Evolutionary conservation across 306 rosid species (phyloP).

Genomic region (Quercus cerris): DNA sequence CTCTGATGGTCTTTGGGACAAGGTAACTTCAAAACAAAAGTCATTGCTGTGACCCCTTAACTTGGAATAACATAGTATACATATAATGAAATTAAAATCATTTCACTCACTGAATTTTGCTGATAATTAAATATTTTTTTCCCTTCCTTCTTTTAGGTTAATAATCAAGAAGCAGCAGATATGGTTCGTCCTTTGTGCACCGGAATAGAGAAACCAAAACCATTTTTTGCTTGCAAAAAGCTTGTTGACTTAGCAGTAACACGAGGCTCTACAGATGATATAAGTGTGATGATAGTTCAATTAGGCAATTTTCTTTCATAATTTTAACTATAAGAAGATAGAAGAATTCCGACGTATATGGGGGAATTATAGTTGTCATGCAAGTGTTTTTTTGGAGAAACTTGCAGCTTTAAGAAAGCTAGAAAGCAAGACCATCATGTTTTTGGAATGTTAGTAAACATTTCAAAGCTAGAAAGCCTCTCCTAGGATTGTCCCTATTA

Average conservation of each 20-base stretch:
- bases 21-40: conserved; percentile 23
- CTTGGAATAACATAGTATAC: too few relatives aligned
- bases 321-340: not conserved
- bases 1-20: conserved; percentile 62
- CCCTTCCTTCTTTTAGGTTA: conserved; percentile 25
- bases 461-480: not conserved
- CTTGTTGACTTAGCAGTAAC: conserved; percentile 32
- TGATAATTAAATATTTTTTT: not conserved
- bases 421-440: not conserved
- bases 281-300: conserved; percentile 44
- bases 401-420: conserved; percentile 23
- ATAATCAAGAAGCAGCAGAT: conserved; percentile 49
- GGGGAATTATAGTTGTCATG: not conserved
- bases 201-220: conserved; percentile 26
- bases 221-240: conserved; percentile 42
- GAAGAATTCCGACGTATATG: not conserved
- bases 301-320: conserved; percentile 23
- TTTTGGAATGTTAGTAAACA: not conserved
- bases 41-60: not conserved
- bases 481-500: too few relatives aligned
- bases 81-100: too few relatives aligned
- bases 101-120: too few relatives aligned
- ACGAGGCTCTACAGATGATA: conserved; percentile 52
- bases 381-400: conserved; percentile 15
- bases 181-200: conserved; percentile 37